Percentiles rank a stretch among this genome's conserved stretches.
These are phyloP conservation scores for Russula sp. DNA, from an alignment of 768 basidiomycete genomes.

Conservation along the genomic window DNA sequence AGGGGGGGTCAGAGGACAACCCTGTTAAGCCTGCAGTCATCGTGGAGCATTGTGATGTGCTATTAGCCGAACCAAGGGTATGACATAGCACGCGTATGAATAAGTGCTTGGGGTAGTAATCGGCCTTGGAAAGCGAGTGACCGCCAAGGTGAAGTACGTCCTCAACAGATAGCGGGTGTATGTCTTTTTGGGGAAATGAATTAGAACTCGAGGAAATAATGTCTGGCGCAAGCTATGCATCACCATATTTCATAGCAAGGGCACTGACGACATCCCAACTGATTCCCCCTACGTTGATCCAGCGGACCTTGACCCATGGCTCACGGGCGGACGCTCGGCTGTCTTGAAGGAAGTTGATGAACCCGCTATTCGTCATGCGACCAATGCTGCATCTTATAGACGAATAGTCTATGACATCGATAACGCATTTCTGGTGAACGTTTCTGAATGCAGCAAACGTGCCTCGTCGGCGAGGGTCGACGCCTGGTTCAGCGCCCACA, in stretches of 20 bases:
- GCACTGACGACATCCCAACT: constrained; percentile 73
- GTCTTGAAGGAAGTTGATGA: constrained; percentile 54
- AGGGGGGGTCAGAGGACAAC: constrained; percentile 20
- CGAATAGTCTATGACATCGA: constrained; percentile 68
- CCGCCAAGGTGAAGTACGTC: constrained; percentile 58
- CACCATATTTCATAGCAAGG: constrained; percentile 62
- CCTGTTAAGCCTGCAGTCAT: too few relatives aligned
- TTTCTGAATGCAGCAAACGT: constrained; percentile 56
- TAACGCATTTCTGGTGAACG: constrained; percentile 58
- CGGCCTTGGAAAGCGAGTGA: constrained; percentile 59
- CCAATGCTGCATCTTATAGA: constrained; percentile 51
- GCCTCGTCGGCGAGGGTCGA: constrained; percentile 61
- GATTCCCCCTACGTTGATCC: constrained; percentile 69
- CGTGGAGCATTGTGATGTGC: not conserved
- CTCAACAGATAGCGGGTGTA: constrained; percentile 71
- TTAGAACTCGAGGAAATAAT: not conserved
- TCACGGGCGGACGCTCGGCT: constrained; percentile 46
- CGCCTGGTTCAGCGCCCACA: constrained; percentile 67
- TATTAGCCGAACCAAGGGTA: constrained; percentile 40
- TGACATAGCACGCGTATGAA: constrained; percentile 70
- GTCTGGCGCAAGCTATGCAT: constrained; percentile 22
- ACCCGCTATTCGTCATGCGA: constrained; percentile 58
- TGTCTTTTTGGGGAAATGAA: constrained; percentile 40
- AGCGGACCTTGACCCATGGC: constrained; percentile 65
- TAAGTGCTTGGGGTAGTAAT: constrained; percentile 68